phyloP scores from a whole-genome alignment of 78 protist genomes.

The Acrasis kona region DNA sequence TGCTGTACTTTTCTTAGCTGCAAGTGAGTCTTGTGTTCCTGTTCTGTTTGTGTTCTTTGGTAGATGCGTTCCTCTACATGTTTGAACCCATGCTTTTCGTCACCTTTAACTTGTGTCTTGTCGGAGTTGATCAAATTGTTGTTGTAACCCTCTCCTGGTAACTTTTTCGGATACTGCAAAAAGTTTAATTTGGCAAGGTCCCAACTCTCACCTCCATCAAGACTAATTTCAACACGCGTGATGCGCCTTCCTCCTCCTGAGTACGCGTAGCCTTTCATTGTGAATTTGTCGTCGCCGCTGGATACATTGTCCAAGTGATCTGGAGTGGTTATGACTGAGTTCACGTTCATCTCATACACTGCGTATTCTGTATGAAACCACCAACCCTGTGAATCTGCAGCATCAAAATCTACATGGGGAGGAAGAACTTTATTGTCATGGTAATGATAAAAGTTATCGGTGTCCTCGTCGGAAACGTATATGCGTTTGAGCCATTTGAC shows the following conservation, averaged over 20 bases:
- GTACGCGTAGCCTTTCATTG: conserved; percentile 62
- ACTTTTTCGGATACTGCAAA: too few species aligned
- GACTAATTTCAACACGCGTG: conserved; percentile 75
- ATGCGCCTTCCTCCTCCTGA: conserved; percentile 80
- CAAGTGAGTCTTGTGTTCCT: too few species aligned
- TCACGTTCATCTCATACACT: conserved; percentile 53
- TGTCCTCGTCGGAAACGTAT: conserved; percentile 20
- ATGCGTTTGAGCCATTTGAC: conserved; percentile 73
- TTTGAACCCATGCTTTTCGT: too few species aligned
- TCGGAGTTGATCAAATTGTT: too few species aligned
- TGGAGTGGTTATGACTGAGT: conserved; percentile 43
- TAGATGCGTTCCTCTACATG: too few species aligned
- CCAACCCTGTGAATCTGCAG: not conserved
- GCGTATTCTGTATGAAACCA: not conserved
- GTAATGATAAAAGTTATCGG: conserved; percentile 57
- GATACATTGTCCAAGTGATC: not conserved
- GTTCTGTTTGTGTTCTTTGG: too few species aligned
- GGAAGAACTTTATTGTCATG: conserved; percentile 59
- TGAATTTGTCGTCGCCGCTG: not conserved
- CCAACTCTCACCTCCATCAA: conserved; percentile 76
- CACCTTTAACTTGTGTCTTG: too few species aligned
- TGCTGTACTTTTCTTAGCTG: too few species aligned
- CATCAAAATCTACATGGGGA: too few species aligned
- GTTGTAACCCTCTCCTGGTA: too few species aligned
- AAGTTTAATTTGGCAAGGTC: conserved; percentile 37